Evolutionary conservation across 2,329 filamentous ascomycete genomes (phyloP).

Genomic region (Akanthomyces uredinophilus): DNA sequence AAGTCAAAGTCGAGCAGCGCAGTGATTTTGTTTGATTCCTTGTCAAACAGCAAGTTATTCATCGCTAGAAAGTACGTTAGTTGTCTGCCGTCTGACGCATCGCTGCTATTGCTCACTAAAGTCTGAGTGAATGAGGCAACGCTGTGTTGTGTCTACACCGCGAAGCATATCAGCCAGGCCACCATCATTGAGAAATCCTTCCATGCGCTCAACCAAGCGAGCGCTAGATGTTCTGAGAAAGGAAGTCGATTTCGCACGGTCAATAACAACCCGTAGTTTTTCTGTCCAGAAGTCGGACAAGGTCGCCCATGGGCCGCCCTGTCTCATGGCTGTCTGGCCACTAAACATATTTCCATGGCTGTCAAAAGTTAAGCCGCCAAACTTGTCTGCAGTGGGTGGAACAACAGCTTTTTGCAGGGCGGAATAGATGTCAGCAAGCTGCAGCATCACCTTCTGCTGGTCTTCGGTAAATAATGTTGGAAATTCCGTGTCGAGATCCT

Average conservation of each 20-base stretch:
- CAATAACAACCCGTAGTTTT: constrained; percentile 13
- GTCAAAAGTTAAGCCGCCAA: constrained; percentile 20
- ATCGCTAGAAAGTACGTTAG: constrained; percentile 17
- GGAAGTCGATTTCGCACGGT: constrained; percentile 10
- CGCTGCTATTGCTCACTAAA: constrained; percentile 20
- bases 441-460: constrained; percentile 15
- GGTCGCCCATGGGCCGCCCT: constrained; percentile 19
- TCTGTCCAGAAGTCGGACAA: constrained; percentile 17
- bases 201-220: constrained; percentile 14
- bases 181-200: constrained; percentile 14
- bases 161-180: background rate
- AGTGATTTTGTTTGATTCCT: constrained; percentile 19
- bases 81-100: background rate
- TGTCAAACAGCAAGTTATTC: constrained; percentile 25
- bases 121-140: constrained; percentile 23
- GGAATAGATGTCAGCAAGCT: constrained; percentile 20
- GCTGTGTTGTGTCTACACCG: constrained; percentile 16
- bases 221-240: constrained; percentile 17
- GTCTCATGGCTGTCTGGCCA: constrained; percentile 17
- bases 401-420: constrained; percentile 18
- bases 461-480: constrained; percentile 5
- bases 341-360: constrained; percentile 15
- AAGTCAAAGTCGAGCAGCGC: constrained; percentile 27
- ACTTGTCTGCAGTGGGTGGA: constrained; percentile 8
- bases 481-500: constrained; percentile 18